Percentiles rank a stretch among this genome's conserved stretches.
phyloP scores from a whole-genome alignment of 495 filamentous ascomycete genomes.

The Antarctomyces pellizariae region DNA sequence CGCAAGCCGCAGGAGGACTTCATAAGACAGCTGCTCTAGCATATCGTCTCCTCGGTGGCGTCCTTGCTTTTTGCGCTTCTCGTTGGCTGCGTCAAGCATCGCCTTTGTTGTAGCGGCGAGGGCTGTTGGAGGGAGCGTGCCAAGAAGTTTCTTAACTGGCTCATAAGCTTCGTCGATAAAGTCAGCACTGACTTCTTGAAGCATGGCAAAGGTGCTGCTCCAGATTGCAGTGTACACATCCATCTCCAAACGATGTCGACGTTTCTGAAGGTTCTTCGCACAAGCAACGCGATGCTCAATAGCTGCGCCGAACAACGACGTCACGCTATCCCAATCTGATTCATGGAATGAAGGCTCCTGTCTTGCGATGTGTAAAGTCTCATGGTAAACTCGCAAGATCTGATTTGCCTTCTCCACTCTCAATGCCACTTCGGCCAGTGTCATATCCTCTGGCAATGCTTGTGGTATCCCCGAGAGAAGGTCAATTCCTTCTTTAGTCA shows the following conservation, averaged over 20 bases:
- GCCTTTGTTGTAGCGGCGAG: conserved; percentile 5
- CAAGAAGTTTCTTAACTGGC: conserved; percentile 3
- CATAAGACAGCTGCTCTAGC: conserved; percentile 9
- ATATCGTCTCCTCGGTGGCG: conserved; percentile 6
- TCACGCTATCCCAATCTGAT: conserved; percentile 5
- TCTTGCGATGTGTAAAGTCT: conserved; percentile 4
- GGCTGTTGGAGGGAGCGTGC: conserved; percentile 6
- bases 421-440: conserved; percentile 3
- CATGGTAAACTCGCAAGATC: conserved; percentile 5
- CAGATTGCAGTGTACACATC: conserved; percentile 10
- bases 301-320: conserved; percentile 2
- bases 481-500: conserved; percentile 7
- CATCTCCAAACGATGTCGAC: conserved; percentile 3
- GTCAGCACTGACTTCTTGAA: conserved; percentile 6
- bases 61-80: conserved; percentile 4
- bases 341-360: conserved; percentile 5
- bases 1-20: conserved; percentile 8
- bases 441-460: conserved; percentile 4
- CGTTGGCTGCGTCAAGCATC: conserved; percentile 7
- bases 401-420: conserved; percentile 5
- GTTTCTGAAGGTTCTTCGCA: conserved; percentile 7
- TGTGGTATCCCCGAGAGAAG: conserved; percentile 10
- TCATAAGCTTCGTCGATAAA: conserved; percentile 4
- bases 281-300: conserved; percentile 6
- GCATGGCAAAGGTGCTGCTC: conserved; percentile 6